Conservation (phyloP, 768 basidiomycete genomes). For the Cystobasidium onofrii region DNA sequence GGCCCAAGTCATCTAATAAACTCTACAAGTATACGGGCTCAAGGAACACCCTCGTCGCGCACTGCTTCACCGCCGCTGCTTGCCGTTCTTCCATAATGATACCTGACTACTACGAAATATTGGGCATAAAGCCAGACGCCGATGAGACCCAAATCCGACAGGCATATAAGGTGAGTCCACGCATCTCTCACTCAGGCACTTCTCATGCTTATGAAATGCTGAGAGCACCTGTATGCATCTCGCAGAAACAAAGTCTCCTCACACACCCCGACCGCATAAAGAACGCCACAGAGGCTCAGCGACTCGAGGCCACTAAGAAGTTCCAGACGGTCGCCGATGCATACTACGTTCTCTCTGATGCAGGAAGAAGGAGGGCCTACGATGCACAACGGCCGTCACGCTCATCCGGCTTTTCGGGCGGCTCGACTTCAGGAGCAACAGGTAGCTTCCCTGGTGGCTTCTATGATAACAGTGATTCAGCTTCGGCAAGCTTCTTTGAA, state of each 20-base stretch:
- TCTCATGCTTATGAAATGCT: too few relatives aligned
- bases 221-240: too few relatives aligned
- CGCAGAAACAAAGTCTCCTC: conserved; percentile 23
- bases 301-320: conserved; percentile 17
- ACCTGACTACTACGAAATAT: conserved; percentile 24
- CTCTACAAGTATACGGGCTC: neutral
- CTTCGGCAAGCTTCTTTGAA: conserved; percentile 6
- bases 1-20: neutral
- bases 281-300: conserved; percentile 28
- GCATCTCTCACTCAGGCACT: too few relatives aligned
- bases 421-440: neutral
- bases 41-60: neutral
- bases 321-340: conserved; percentile 31
- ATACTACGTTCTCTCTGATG: conserved; percentile 31
- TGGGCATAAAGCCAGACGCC: neutral
- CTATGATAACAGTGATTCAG: conserved; percentile 8
- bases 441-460: neutral
- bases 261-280: conserved; percentile 20
- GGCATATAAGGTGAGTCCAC: conserved; percentile 31
- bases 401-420: neutral
- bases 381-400: conserved; percentile 25
- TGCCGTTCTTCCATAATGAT: neutral
- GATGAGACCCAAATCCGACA: conserved; percentile 20
- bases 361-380: conserved; percentile 15
- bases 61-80: neutral